phyloP scores from a whole-genome alignment of 2,329 filamentous ascomycete species.

The Aspergillus amoenus region DNA sequence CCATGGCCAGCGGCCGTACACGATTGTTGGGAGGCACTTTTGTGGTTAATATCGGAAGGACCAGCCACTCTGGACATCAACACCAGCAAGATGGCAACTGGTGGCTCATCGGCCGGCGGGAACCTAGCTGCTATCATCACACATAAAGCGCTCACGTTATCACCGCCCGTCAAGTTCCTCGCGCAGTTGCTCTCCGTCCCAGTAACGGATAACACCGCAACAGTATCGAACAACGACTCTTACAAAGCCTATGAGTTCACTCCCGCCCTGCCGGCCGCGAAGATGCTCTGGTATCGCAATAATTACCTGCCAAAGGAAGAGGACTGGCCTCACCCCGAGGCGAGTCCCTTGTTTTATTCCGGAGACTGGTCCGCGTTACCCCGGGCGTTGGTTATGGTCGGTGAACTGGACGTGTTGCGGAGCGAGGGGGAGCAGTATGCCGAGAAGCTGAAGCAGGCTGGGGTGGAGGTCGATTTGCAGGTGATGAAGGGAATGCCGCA shows the following conservation, averaged over 20 bases:
- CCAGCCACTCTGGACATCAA: slow-evolving; percentile 43
- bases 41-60: slow-evolving; percentile 47
- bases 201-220: slow-evolving; percentile 59
- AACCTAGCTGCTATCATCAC: slow-evolving; percentile 55
- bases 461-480: slow-evolving; percentile 50
- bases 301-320: slow-evolving; percentile 54
- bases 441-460: slow-evolving; percentile 47
- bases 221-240: slow-evolving; percentile 43
- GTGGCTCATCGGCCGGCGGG: slow-evolving; percentile 54
- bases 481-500: slow-evolving; percentile 58
- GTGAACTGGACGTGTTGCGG: slow-evolving; percentile 57
- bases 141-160: slow-evolving; percentile 48
- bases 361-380: slow-evolving; percentile 54
- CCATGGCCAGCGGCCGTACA: slow-evolving; percentile 58
- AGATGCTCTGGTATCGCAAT: slow-evolving; percentile 62
- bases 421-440: slow-evolving; percentile 56
- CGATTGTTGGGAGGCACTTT: slow-evolving; percentile 57
- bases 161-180: slow-evolving; percentile 40
- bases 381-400: slow-evolving; percentile 53
- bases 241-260: slow-evolving; percentile 54
- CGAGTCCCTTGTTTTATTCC: slow-evolving; percentile 54
- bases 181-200: slow-evolving; percentile 58
- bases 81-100: slow-evolving; percentile 46
- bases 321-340: slow-evolving; percentile 52
- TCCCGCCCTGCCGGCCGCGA: slow-evolving; percentile 54